These are phyloP conservation scores for Scortechinia acanthostroma DNA, from an alignment of 2,329 filamentous ascomycete genomes.

Conservation along the genomic window DNA sequence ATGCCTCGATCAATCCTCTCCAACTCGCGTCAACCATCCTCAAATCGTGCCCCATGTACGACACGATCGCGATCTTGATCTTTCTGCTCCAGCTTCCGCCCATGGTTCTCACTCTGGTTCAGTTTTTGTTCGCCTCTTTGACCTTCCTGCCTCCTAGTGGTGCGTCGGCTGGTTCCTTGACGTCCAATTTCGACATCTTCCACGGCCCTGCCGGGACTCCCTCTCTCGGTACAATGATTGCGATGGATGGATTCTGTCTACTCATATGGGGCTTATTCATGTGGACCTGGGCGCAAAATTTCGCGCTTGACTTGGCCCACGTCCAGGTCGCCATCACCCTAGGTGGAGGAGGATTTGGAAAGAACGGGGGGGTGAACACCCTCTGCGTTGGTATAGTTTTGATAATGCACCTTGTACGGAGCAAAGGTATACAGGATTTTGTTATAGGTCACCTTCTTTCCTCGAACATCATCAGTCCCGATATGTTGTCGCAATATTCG, in stretches of 20 bases:
- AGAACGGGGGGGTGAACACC: constrained; percentile 65
- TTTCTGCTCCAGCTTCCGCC: constrained; percentile 88
- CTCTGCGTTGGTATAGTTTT: constrained; percentile 65
- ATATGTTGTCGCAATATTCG: constrained; percentile 28
- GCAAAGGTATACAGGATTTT: constrained; percentile 28
- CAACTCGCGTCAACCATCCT: constrained; percentile 80
- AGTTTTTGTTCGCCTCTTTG: constrained; percentile 84
- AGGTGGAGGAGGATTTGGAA: constrained; percentile 69
- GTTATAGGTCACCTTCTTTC: constrained; percentile 32
- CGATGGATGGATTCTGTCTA: constrained; percentile 77
- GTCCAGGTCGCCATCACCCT: constrained; percentile 87
- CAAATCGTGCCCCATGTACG: constrained; percentile 80
- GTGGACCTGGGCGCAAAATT: constrained; percentile 79
- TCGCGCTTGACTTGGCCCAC: constrained; percentile 83
- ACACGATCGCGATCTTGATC: constrained; percentile 94
- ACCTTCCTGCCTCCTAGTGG: constrained; percentile 84
- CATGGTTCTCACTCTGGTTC: constrained; percentile 79
- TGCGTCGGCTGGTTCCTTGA: constrained; percentile 65
- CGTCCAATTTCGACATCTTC: constrained; percentile 85
- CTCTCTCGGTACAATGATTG: constrained; percentile 75
- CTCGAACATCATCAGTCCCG: constrained; percentile 28
- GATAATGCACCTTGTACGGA: constrained; percentile 34
- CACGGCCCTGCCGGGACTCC: constrained; percentile 80
- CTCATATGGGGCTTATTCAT: constrained; percentile 74
- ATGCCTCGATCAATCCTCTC: constrained; percentile 34